Percentiles rank a stretch among this genome's conserved stretches.
Conservation (phyloP, 2,329 filamentous ascomycete genomes). For the Trichophyton verrucosum region DNA sequence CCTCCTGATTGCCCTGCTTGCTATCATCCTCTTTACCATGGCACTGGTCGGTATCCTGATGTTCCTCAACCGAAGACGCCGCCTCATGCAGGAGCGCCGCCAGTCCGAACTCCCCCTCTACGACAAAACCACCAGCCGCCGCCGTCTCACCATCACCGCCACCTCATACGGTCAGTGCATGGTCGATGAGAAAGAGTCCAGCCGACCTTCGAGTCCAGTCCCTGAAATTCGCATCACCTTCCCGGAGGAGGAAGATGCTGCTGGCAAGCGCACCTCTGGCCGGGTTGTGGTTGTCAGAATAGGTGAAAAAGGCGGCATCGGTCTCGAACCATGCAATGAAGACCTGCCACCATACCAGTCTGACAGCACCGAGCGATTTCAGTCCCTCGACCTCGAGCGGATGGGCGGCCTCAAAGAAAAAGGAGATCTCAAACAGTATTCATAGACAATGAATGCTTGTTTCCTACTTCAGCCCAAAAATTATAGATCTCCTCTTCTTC, state of each 20-base stretch:
- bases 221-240: conserved; percentile 98
- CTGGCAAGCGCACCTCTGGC: conserved; percentile 67
- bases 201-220: conserved; percentile 68
- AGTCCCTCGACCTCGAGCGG: conserved; percentile 85
- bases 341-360: conserved; percentile 84
- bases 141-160: conserved; percentile 46
- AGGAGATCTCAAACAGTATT: conserved; percentile 35
- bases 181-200: conserved; percentile 63
- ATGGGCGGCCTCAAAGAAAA: conserved; percentile 95
- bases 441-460: conserved; percentile 16
- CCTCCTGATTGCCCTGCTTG: conserved; percentile 66
- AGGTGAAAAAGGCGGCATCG: conserved; percentile 71
- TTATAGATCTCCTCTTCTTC: not conserved
- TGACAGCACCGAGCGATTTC: conserved; percentile 65
- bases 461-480: not conserved
- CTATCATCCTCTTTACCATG: conserved; percentile 61
- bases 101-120: conserved; percentile 52
- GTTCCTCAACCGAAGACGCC: conserved; percentile 56
- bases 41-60: conserved; percentile 56
- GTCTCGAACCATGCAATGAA: conserved; percentile 69
- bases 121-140: conserved; percentile 41
- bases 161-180: conserved; percentile 58
- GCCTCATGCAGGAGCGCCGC: conserved; percentile 32
- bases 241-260: conserved; percentile 75
- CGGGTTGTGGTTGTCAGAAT: conserved; percentile 85